Evolutionary conservation across 2,329 filamentous ascomycete species (phyloP), one percentile per base, ranked within the genome.

Genomic region (Aurifilum marmelostoma): DNA sequence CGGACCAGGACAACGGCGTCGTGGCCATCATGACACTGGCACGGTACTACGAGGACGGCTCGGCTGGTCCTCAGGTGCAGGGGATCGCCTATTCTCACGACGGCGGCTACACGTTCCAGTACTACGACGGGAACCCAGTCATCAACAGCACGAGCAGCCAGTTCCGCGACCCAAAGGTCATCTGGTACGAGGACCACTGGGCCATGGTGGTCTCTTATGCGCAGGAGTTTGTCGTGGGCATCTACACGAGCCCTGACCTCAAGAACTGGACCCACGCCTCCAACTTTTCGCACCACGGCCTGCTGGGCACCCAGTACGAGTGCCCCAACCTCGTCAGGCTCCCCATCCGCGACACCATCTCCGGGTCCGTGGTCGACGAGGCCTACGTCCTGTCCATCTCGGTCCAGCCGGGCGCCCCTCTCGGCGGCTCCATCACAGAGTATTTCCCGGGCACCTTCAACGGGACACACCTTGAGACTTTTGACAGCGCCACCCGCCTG

Each of bases 151-250:
- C 81, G 68, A 82, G 84, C 24, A 81, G 77, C 7, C 83, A 89
- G 71, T 91, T 91, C 79, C 85, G 89, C 32, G 89, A 91, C 71
- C 89, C 89, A 1, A 89, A 91, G 73, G 88, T 91, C 1, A 80
- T 89, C 59, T 87, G 87, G 80, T 85, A 89, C 71, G 78, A 82
- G 1, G 75, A 83, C 56, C 78, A 81, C 24, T 91, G 88, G 88
- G 84, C 88, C 52, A 86, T 88, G 83, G 82, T 84, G 0, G 72
- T 89, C 2, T 80, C 87, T 0, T 88, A 86, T 67, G 76, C 85
- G 1, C 77, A 82, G 47, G 87, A 88, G 50, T 88, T 86, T 71
- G 78, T 81, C 12, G 80, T 91, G 59, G 87, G 85, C n/a, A 82
- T 91, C 71, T 91, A 83, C 76, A 89, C 87, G 1, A 89, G 87